Percentiles rank a stretch among this genome's conserved stretches.
These are phyloP conservation scores for Halophytophthora batemanensis DNA, from an alignment of 352 stramenopile genomes.

Conservation along the genomic window DNA sequence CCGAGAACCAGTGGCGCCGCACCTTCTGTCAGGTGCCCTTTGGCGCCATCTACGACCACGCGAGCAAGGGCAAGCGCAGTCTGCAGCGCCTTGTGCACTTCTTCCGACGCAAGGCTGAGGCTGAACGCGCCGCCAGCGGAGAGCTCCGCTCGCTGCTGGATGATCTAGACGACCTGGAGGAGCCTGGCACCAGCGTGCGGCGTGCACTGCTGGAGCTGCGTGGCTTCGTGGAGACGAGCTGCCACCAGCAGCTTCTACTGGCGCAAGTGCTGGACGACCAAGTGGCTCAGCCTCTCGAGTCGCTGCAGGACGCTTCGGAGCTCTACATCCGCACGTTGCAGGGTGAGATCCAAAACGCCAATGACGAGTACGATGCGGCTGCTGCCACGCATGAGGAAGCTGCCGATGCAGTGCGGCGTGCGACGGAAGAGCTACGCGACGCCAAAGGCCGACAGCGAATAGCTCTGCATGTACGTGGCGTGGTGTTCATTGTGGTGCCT, in stretches of 20 bases:
- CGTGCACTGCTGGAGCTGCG: conserved; percentile 59
- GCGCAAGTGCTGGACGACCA: conserved; percentile 81
- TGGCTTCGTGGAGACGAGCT: conserved; percentile 55
- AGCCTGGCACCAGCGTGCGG: conserved; percentile 59
- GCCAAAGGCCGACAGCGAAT: conserved; percentile 56
- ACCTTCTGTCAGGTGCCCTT: conserved; percentile 88
- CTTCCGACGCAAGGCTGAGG: conserved; percentile 62
- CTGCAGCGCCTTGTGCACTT: conserved; percentile 70
- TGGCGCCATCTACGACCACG: conserved; percentile 72
- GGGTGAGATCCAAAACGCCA: conserved; percentile 73
- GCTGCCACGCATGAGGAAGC: conserved; percentile 39
- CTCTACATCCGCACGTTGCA: conserved; percentile 78
- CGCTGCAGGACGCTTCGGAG: conserved; percentile 71
- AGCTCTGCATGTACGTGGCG: conserved; percentile 53
- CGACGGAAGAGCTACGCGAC: conserved; percentile 43
- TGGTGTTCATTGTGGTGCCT: conserved; percentile 1
- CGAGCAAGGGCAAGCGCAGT: conserved; percentile 73
- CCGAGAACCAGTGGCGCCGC: conserved; percentile 82
- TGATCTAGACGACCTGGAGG: conserved; percentile 64
- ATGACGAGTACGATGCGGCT: conserved; percentile 61
- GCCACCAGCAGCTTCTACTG: conserved; percentile 68
- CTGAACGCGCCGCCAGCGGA: conserved; percentile 56
- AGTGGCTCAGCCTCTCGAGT: conserved; percentile 70
- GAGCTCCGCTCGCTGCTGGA: conserved; percentile 49
- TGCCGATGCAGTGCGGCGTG: conserved; percentile 29